Evolutionary conservation across 2,329 filamentous ascomycete species (phyloP).

Genomic region (Exophiala oligosperma): DNA sequence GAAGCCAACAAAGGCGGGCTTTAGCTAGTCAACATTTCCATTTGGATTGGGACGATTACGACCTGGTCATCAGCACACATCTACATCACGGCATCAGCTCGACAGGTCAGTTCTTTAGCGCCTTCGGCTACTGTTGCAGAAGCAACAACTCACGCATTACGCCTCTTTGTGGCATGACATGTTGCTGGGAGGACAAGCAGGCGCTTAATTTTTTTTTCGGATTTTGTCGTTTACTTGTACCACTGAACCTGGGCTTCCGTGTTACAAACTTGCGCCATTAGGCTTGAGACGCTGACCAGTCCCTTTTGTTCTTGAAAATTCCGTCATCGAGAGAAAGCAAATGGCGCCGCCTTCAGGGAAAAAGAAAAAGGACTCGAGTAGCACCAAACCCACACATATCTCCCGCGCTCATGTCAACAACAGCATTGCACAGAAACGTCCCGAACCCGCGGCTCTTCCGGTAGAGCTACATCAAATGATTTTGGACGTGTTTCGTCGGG

Average conservation of each 20-base stretch:
- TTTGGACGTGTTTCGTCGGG: constrained; percentile 69
- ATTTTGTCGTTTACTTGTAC: neutral
- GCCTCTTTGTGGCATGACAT: neutral
- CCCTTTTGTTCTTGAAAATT: neutral
- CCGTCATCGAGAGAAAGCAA: neutral
- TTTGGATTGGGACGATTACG: no score
- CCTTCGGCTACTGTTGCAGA: no score
- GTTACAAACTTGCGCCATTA: neutral
- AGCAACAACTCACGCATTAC: no score
- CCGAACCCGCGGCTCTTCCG: constrained; percentile 37
- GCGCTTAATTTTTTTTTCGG: neutral
- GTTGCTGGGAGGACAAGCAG: neutral
- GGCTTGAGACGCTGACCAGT: constrained; percentile 4
- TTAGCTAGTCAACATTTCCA: no score
- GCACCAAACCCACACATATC: constrained; percentile 1
- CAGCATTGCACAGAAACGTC: constrained; percentile 8
- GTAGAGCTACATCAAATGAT: constrained; percentile 66
- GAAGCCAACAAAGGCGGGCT: no score
- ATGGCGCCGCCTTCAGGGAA: constrained; percentile 16
- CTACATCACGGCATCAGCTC: no score
- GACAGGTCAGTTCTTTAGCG: no score
- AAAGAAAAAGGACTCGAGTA: constrained; percentile 11
- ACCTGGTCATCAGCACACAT: no score
- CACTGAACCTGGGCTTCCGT: neutral
- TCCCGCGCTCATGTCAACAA: neutral